phyloP scores from a whole-genome alignment of 768 basidiomycete genomes.

The Termitomyces bulborhizus region DNA sequence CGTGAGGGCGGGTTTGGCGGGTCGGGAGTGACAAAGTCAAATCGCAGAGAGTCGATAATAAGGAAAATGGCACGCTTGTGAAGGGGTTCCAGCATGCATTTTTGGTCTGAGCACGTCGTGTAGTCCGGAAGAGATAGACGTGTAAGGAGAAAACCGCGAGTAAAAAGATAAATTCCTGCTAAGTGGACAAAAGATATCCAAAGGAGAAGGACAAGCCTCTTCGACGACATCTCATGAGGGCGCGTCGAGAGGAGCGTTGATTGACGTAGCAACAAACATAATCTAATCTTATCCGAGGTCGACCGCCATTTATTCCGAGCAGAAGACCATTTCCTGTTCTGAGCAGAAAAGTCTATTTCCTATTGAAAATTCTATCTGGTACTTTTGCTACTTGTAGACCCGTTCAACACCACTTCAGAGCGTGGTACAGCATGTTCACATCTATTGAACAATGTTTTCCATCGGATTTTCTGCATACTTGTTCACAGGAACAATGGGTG shows the following conservation, averaged over 20 bases:
- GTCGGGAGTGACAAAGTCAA: slow-evolving; percentile 82
- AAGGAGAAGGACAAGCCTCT: slow-evolving; percentile 31
- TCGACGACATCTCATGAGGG: slow-evolving; percentile 18
- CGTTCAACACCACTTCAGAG: no score
- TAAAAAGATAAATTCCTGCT: slow-evolving; percentile 84
- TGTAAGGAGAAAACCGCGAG: slow-evolving; percentile 83
- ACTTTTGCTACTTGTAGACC: no score
- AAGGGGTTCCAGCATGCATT: slow-evolving; percentile 50
- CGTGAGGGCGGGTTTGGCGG: slow-evolving; percentile 57
- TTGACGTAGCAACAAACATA: background rate
- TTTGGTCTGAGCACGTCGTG: slow-evolving; percentile 31
- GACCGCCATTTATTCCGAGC: no score
- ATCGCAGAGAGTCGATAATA: slow-evolving; percentile 89
- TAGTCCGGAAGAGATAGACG: slow-evolving; percentile 63
- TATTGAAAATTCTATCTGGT: no score
- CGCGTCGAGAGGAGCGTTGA: background rate
- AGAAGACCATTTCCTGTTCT: no score
- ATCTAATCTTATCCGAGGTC: background rate
- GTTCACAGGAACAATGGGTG: no score
- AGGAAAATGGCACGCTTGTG: slow-evolving; percentile 80
- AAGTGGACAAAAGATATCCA: slow-evolving; percentile 67
- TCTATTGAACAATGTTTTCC: no score
- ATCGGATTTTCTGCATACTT: no score
- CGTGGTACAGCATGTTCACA: no score
- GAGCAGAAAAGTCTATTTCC: no score